Base-by-base conservation (phyloP, 2,329 filamentous ascomycete species). In the Fusarium multiceps region DNA sequence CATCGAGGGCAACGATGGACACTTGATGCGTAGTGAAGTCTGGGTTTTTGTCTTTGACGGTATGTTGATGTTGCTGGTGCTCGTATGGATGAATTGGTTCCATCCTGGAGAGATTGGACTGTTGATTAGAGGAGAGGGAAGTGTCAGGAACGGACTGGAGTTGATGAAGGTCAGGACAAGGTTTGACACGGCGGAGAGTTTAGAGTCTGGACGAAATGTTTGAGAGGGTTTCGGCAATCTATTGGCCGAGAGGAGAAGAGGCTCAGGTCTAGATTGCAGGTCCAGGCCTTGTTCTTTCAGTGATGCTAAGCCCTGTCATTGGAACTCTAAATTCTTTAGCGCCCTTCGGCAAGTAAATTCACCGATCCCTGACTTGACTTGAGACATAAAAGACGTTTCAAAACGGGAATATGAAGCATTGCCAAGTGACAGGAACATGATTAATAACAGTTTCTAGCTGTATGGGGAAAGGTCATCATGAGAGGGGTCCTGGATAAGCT, bases 21-120 rank as follows among this genome's bases (percentile, higher is more conserved):
- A 75, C 4, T 43, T 82, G 20, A 72, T 81, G 55, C 60, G 62
- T 21, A 77, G 77, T 42, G 80, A 82, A 69, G 71, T 70, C 7
- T 78, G 75, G 55, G 64, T 81, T 3, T 82, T 81, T 56, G 61
- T 80, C 10, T 81, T 82, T 40, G 81, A 82, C 47, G 78, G 79
- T 1, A 28, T 77, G 20, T 61, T 80, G 18, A 82, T 82, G 78
- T 37, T 78, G 16, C 53, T 73, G 3, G 71, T 74, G 18, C 28
- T 76, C n/a, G 69, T 63, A 0, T 76, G 72, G 74, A 74, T 75
- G 74, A 76, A 76, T 32, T 75, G 74, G 74, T 75, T 76, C 66
- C 74, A 75, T 55, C 72, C 74, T 2, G 61, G 74, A n/a, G 74
- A 75, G 69, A 75, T 75, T 56, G 74, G 74, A 2, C 21, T 75